Evolutionary conservation across 192 early-diverging fungal species (phyloP), one percentile per base, ranked within the genome.

Genomic region (Coemansia sp.): DNA sequence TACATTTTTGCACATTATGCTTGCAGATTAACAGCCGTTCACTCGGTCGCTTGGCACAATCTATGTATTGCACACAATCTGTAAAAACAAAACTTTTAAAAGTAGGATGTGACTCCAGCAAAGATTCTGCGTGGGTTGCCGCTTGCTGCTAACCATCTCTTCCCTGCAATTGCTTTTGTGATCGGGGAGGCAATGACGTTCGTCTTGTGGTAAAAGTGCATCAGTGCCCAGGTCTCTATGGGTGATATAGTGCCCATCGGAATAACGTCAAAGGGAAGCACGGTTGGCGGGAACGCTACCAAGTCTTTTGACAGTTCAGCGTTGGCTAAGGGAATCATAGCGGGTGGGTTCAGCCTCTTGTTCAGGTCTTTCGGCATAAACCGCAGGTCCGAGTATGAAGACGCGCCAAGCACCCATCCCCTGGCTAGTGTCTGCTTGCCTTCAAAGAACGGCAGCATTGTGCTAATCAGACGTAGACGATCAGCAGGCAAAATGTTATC

Each of bases 51-150:
- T 34, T 34, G 31, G 7, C 8, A 7, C 31, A 34, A 34, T 34
- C 1, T 34, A 34, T 34, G 31, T 34, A 34, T 34, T 34, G 31
- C 31, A 34, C 31, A 7, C 31, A 34, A 34, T 34, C 31, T 26
- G 47, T 53, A 6, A 49, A 47, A 42, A 21, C 38, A 50, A 47
- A 57, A 60, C 21, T 31, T 36, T 59, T 31, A 81, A 34, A 68
- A 65, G 48, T 68, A 81, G 1, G 78, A 42, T 12, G 78, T 81
- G 55, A 71, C 65, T 40, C 72, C 69, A 14, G 42, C 56, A 64
- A 81, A 81, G 20, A 81, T 61, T 36, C 70, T 40, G 62, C 78
- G 78, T 21, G 79, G 74, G 64, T 82, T 82, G 28, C 79, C 79
- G 36, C 65, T 65, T 17, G 74, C 63, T 10, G 66, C n/a, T 34